Evolutionary conservation across 78 protist genomes (phyloP).

Genomic region (Pelomyxa schiedti): DNA sequence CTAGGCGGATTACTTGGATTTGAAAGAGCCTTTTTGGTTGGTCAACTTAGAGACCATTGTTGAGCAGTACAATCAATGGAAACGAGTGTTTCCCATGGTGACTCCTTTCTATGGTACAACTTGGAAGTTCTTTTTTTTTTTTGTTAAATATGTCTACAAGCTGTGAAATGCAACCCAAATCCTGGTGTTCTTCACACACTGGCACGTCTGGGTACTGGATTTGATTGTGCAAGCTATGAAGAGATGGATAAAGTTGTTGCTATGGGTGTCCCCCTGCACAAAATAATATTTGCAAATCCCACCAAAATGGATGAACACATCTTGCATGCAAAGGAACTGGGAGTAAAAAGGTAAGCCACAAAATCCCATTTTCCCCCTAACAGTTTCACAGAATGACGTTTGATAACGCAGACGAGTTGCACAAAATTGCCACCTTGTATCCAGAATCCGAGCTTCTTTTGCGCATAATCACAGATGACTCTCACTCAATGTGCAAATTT

Average conservation of each 20-base stretch:
- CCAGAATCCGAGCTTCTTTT: conserved; percentile 77
- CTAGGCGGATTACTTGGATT: neutral
- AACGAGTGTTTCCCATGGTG: conserved; percentile 58
- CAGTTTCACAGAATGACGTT: conserved; percentile 67
- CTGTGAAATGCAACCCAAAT: conserved; percentile 82
- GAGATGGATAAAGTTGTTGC: conserved; percentile 56
- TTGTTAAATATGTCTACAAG: conserved; percentile 6
- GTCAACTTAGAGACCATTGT: neutral
- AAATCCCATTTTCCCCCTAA: no score
- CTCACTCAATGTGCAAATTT: conserved; percentile 58
- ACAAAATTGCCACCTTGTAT: conserved; percentile 62
- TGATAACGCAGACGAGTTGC: conserved; percentile 80
- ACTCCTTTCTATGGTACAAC: conserved; percentile 62
- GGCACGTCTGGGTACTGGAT: conserved; percentile 63
- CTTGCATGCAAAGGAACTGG: neutral
- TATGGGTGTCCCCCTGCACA: conserved; percentile 50
- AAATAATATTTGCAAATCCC: conserved; percentile 86
- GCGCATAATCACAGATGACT: conserved; percentile 81
- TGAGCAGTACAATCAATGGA: conserved; percentile 21
- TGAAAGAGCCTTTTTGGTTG: neutral
- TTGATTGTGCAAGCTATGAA: conserved; percentile 74
- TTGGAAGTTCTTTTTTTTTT: neutral
- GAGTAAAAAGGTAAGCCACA: no score
- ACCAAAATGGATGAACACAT: conserved; percentile 60
- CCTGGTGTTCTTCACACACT: conserved; percentile 48